These are phyloP conservation scores for Actinomortierella wolfii DNA, from an alignment of 371 early-diverging fungal genomes.

Conservation along the genomic window DNA sequence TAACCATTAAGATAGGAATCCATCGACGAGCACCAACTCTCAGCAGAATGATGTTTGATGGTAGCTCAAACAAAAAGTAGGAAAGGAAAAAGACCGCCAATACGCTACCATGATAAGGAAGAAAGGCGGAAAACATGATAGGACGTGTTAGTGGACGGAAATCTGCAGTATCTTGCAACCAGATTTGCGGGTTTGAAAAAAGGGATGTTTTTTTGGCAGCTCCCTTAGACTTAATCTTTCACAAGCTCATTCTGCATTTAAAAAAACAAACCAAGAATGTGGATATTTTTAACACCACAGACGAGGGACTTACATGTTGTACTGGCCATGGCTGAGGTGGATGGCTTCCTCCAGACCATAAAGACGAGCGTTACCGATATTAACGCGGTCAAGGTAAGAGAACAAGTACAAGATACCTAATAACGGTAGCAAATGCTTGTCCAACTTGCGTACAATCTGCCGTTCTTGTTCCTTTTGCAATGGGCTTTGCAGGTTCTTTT, in stretches of 20 bases:
- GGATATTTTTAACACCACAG: too few species aligned
- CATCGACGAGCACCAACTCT: constrained; percentile 64
- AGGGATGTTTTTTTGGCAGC: too few species aligned
- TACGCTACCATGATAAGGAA: constrained; percentile 6
- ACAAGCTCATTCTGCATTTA: too few species aligned
- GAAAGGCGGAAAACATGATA: neutral
- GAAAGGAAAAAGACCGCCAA: constrained; percentile 20
- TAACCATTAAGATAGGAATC: constrained; percentile 74
- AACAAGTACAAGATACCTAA: constrained; percentile 57
- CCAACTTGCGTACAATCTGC: constrained; percentile 57
- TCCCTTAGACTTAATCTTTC: too few species aligned
- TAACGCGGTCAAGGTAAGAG: constrained; percentile 62
- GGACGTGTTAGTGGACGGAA: neutral
- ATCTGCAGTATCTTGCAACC: too few species aligned
- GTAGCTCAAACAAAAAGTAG: constrained; percentile 62
- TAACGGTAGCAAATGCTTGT: constrained; percentile 58
- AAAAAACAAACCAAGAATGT: too few species aligned
- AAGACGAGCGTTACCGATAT: constrained; percentile 62
- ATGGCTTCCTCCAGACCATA: constrained; percentile 48
- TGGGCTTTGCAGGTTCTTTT: too few species aligned
- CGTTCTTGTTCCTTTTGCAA: constrained; percentile 17
- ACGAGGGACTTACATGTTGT: constrained; percentile 49
- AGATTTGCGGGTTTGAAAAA: too few species aligned
- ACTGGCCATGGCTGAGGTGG: constrained; percentile 42
- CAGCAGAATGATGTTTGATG: constrained; percentile 66